These are phyloP conservation scores for Nemophila menziesii DNA, from an alignment of 257 asterid species.

Conservation along the genomic window DNA sequence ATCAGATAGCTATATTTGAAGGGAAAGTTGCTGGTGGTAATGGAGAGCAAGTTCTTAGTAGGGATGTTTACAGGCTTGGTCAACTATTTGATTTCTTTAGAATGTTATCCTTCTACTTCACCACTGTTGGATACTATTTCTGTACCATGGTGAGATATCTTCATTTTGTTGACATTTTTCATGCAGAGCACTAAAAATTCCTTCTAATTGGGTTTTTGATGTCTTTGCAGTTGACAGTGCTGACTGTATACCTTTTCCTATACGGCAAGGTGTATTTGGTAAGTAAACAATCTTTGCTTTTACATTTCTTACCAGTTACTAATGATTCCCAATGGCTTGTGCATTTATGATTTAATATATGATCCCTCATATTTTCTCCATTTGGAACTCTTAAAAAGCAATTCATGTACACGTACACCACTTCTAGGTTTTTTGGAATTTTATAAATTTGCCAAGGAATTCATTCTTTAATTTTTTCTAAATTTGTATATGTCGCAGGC, in stretches of 20 bases:
- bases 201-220: constrained; percentile 3
- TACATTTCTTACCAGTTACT: neutral
- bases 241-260: constrained; percentile 76
- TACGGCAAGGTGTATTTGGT: constrained; percentile 94
- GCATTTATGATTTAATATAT: too few species aligned
- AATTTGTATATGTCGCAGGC: constrained; percentile 38
- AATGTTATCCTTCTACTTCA: constrained; percentile 94
- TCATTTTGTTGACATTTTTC: neutral
- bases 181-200: too few species aligned
- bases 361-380: neutral
- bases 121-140: constrained; percentile 91
- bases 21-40: constrained; percentile 99
- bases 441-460: constrained; percentile 4
- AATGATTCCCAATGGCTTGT: neutral
- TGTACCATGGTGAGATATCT: constrained; percentile 81
- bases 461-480: constrained; percentile 5
- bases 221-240: constrained; percentile 84
- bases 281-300: constrained; percentile 20
- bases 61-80: constrained; percentile 95
- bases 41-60: constrained; percentile 96
- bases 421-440: constrained; percentile 6
- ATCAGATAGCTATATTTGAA: constrained; percentile 95
- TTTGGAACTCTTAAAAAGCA: neutral
- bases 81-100: constrained; percentile 95
- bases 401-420: constrained; percentile 1